A percentile compares a stretch with the other conserved stretches of the same genome.
Conservation (phyloP, 164 flowering plant genomes). For the Vitis amurensis region DNA sequence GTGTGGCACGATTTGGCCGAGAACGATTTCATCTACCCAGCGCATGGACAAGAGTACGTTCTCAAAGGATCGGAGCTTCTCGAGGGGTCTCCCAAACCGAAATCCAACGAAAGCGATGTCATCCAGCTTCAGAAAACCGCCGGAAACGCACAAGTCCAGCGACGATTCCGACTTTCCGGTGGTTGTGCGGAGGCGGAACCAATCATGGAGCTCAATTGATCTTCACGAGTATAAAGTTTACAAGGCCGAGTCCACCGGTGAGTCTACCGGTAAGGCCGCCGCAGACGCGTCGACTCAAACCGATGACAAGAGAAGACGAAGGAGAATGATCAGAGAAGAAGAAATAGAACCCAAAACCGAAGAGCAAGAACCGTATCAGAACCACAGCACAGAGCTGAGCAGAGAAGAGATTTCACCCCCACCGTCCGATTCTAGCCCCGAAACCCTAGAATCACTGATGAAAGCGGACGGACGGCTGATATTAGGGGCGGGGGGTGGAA, state of each 20-base stretch:
- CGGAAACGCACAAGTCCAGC: conserved; percentile 17
- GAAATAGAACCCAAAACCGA: conserved; percentile 12
- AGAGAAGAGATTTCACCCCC: conserved; percentile 87
- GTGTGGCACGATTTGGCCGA: conserved; percentile 94
- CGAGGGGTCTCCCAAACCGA: conserved; percentile 20
- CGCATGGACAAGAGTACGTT: conserved; percentile 85
- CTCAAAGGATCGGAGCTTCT: conserved; percentile 92
- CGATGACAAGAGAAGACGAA: conserved; percentile 52
- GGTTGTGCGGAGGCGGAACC: conserved; percentile 53
- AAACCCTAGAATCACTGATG: conserved; percentile 73
- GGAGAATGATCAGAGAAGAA: conserved; percentile 33
- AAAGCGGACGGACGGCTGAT: conserved; percentile 60
- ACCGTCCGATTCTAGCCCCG: conserved; percentile 90
- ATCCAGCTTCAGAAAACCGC: conserved; percentile 20
- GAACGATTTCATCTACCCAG: conserved; percentile 78
- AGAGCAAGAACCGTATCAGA: conserved; percentile 16
- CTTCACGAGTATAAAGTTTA: conserved; percentile 78
- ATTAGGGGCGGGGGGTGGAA: conserved; percentile 6
- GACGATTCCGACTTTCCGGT: conserved; percentile 37
- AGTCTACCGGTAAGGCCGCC: conserved; percentile 43
- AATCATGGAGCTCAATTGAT: conserved; percentile 80
- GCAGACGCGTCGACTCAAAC: conserved; percentile 88
- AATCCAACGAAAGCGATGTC: conserved; percentile 30
- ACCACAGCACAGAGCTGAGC: conserved; percentile 49
- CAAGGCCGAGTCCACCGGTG: conserved; percentile 35